These are phyloP conservation scores for Nemania sp. DNA, from an alignment of 2,329 filamentous ascomycete species.

Conservation along the genomic window DNA sequence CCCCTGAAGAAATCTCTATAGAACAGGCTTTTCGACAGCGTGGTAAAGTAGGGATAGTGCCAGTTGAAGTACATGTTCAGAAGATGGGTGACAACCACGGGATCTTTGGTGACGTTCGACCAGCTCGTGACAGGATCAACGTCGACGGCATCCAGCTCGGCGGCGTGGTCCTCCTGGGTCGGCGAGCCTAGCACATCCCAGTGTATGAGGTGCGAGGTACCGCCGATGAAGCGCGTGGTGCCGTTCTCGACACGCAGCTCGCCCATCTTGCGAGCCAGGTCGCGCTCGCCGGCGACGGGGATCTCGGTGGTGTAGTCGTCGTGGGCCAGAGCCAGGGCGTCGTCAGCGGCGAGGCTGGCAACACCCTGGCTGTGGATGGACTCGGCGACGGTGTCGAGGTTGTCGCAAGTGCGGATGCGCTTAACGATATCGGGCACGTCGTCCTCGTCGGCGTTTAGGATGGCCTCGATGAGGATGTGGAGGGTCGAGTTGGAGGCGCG, in stretches of 20 bases:
- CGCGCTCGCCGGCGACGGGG: conserved; percentile 66
- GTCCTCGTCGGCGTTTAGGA: conserved; percentile 87
- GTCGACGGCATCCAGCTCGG: conserved; percentile 53
- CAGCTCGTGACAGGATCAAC: conserved; percentile 80
- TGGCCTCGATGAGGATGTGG: conserved; percentile 89
- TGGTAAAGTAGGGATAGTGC: conserved; percentile 97
- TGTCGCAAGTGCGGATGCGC: conserved; percentile 85
- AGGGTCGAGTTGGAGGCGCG: conserved; percentile 87
- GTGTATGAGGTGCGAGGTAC: conserved; percentile 91
- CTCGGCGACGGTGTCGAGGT: conserved; percentile 59
- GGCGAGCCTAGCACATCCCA: conserved; percentile 56
- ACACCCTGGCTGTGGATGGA: conserved; percentile 52
- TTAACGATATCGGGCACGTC: conserved; percentile 80
- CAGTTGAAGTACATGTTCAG: conserved; percentile 98
- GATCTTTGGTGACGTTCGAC: conserved; percentile 83
- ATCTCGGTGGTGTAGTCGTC: conserved; percentile 46
- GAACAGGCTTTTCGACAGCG: conserved; percentile 82
- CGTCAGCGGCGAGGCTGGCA: conserved; percentile 39
- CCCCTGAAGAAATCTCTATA: conserved; percentile 82
- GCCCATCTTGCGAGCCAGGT: conserved; percentile 90
- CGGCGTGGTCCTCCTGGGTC: conserved; percentile 47
- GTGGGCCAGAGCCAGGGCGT: conserved; percentile 48
- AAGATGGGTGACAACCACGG: conserved; percentile 78
- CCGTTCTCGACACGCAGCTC: conserved; percentile 86
- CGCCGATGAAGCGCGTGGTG: conserved; percentile 86